Evolutionary conservation across 306 rosid genomes (phyloP).

Genomic region (Medicago arabica): DNA sequence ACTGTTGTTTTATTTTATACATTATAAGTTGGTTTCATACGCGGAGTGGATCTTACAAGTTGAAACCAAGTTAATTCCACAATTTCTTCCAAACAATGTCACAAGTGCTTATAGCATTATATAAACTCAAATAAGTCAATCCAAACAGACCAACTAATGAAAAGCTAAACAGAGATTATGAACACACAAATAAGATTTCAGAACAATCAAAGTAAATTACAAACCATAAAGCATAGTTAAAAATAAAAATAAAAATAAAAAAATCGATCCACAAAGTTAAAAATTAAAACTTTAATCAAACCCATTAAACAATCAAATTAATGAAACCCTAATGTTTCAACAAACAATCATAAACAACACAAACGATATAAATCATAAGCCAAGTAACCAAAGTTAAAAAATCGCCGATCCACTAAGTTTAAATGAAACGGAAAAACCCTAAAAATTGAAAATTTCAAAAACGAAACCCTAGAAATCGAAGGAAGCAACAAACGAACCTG

Average conservation of each 20-base stretch:
- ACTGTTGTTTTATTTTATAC: too few species aligned
- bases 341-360: neutral
- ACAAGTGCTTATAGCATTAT: too few species aligned
- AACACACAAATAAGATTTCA: neutral
- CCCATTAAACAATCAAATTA: neutral
- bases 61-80: too few species aligned
- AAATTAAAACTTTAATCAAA: neutral
- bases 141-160: too few species aligned
- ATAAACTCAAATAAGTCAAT: too few species aligned
- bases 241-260: neutral
- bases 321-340: neutral
- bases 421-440: neutral
- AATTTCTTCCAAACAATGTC: too few species aligned
- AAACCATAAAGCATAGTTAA: neutral
- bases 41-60: too few species aligned
- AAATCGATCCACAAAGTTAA: too few species aligned
- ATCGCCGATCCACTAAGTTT: neutral
- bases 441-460: neutral
- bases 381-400: neutral
- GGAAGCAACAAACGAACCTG: slow-evolving; percentile 55
- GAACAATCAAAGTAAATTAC: neutral
- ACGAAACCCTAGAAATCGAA: slow-evolving; percentile 1
- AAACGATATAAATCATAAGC: neutral
- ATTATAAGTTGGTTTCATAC: too few species aligned
- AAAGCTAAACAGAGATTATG: neutral